Evolutionary conservation across 345 rosid genomes (phyloP), one percentile per base, ranked within the genome.

Genomic region (Eutrema yunnanense): DNA sequence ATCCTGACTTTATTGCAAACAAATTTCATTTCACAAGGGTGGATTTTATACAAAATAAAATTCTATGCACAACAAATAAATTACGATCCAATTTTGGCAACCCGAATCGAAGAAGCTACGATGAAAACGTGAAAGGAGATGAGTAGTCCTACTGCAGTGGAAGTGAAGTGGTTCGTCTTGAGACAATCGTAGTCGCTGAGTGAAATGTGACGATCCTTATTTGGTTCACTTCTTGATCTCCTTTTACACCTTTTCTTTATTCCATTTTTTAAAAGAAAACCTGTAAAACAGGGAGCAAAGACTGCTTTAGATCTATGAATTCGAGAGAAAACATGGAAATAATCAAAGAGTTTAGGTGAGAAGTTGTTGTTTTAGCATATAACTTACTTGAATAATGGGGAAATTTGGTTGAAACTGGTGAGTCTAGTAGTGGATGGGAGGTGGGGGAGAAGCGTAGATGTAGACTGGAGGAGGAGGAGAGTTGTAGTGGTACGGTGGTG

Each of bases 231-330:
- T 64, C 46, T 81, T 74, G 27, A 76, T 72, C 37, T 77, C 64
- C 62, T 72, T 79, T 42, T 72, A 71, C 76, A 73, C 71, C 83
- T 82, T 77, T 79, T 79, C 58, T 83, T 88, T 90, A 90, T 90
- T 88, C 12, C 69, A 65, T 38, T 74, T 8, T 42, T 72, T 8
- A 76, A 75, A 82, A 76, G 71, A 71, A 72, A 78, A 84, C 78
- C 92, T 86, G 87, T 54, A 61, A 68, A 64, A 27, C 33, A 49
- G 40, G 29, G 62, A 61, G 32, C 9, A 40, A 51, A 52, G 3
- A 41, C 26, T 12, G 27, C 4, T 44, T 54, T 43, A 65, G 65
- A 8, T 6, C 0, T 11, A 26, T 27, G 51, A 27, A 69, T 16
- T 19, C 0, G 5, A 42, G 16, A n/a, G n/a, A 30, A 41, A 26